Evolutionary conservation across 805 yeast genomes (phyloP).

Genomic region (Hanseniaspora clermontiae): DNA sequence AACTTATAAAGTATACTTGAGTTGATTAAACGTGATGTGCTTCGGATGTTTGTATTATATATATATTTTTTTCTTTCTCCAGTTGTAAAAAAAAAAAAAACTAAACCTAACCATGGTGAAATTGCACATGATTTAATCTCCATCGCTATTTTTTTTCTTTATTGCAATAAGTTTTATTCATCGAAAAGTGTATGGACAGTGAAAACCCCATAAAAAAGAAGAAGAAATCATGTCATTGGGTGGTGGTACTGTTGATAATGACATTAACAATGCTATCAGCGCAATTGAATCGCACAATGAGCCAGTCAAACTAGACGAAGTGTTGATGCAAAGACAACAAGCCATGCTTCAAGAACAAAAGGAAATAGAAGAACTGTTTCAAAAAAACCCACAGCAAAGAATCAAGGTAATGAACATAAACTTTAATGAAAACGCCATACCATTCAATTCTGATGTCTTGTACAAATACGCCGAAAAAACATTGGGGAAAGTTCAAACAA

Average conservation of each 20-base stretch:
- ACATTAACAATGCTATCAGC: conserved; percentile 11
- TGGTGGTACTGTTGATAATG: conserved; percentile 13
- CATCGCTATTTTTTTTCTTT: no score
- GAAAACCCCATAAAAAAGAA: no score
- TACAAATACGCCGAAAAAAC: conserved; percentile 24
- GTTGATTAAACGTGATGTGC: neutral
- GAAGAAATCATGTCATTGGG: conserved; percentile 4
- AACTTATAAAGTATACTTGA: neutral
- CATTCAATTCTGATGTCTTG: conserved; percentile 17
- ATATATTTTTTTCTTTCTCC: neutral
- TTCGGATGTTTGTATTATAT: neutral
- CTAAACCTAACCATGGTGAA: no score
- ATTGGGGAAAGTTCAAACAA: conserved; percentile 20
- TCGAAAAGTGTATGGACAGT: no score
- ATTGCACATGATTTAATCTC: no score
- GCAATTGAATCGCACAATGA: conserved; percentile 13
- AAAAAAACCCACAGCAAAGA: conserved; percentile 20
- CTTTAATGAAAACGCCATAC: conserved; percentile 15
- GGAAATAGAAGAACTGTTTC: conserved; percentile 14
- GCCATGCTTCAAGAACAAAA: conserved; percentile 8
- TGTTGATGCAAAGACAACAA: conserved; percentile 1
- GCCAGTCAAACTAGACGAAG: conserved; percentile 2
- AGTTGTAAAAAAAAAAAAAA: no score
- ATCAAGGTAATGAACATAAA: conserved; percentile 20
- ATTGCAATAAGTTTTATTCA: no score